phyloP scores from a whole-genome alignment of 2,329 filamentous ascomycete species.

The Fusarium multiceps region DNA sequence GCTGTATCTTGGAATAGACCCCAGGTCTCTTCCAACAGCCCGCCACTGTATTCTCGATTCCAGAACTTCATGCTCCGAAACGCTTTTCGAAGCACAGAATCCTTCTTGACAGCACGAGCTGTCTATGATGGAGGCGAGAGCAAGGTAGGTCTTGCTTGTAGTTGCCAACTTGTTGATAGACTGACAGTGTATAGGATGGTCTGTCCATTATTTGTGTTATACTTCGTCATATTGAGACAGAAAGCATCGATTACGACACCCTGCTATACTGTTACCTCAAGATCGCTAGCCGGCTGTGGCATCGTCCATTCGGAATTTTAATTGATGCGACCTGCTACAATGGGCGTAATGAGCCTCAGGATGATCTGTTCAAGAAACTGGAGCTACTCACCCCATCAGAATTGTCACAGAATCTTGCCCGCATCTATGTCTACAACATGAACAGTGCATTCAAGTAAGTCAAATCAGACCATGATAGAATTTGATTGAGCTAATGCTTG shows the following conservation, averaged over 20 bases:
- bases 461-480: too few relatives aligned
- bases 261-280: constrained; percentile 76
- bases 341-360: constrained; percentile 73
- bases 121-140: constrained; percentile 78
- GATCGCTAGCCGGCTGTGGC: constrained; percentile 77
- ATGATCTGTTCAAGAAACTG: constrained; percentile 72
- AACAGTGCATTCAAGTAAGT: constrained; percentile 73
- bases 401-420: constrained; percentile 66
- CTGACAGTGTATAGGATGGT: constrained; percentile 64
- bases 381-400: constrained; percentile 72
- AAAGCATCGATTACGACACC: constrained; percentile 73
- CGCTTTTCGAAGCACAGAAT: constrained; percentile 73
- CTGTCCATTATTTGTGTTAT: constrained; percentile 76
- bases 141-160: constrained; percentile 58
- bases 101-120: constrained; percentile 71
- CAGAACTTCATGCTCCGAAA: constrained; percentile 80
- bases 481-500: constrained; percentile 5
- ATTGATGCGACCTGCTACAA: constrained; percentile 78
- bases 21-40: constrained; percentile 71
- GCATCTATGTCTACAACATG: constrained; percentile 79
- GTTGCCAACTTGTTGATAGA: neutral
- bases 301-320: constrained; percentile 74
- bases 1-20: constrained; percentile 77
- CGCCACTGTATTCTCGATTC: constrained; percentile 73
- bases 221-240: constrained; percentile 73